Conservation (phyloP, 2,329 filamentous ascomycete species). For the Coniochaeta sp. region DNA sequence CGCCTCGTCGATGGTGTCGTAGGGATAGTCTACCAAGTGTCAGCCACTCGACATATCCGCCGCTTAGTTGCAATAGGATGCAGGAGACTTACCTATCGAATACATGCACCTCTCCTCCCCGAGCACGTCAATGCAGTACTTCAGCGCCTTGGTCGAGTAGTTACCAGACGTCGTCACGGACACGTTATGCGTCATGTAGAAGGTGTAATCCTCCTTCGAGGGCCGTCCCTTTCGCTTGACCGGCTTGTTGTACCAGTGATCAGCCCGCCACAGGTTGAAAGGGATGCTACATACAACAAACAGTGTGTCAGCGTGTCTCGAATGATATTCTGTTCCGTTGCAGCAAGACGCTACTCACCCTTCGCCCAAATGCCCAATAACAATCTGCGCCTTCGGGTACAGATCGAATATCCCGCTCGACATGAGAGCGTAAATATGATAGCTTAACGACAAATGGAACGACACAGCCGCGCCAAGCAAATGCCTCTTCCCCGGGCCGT, state of each 20-base stretch:
- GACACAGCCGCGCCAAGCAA: slow-evolving; percentile 27
- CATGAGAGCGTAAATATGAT: slow-evolving; percentile 36
- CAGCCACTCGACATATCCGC: too few relatives aligned
- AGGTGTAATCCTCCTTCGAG: slow-evolving; percentile 30
- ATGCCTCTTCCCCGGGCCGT: slow-evolving; percentile 21
- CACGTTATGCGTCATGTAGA: slow-evolving; percentile 32
- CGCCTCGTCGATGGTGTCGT: slow-evolving; percentile 23
- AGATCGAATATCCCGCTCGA: slow-evolving; percentile 34
- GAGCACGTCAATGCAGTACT: slow-evolving; percentile 31
- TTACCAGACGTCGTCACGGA: slow-evolving; percentile 34
- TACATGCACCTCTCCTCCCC: slow-evolving; percentile 30
- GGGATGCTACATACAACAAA: slow-evolving; percentile 29
- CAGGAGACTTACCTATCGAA: slow-evolving; percentile 24
- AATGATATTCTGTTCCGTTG: not conserved
- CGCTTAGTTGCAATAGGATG: too few relatives aligned
- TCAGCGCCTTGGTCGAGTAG: slow-evolving; percentile 30
- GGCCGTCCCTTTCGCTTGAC: slow-evolving; percentile 27
- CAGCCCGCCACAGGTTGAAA: slow-evolving; percentile 32
- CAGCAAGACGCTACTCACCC: slow-evolving; percentile 19
- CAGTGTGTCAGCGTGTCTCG: not conserved
- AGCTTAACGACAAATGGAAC: slow-evolving; percentile 35
- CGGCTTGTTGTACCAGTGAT: slow-evolving; percentile 37
- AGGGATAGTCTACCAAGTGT: slow-evolving; percentile 22
- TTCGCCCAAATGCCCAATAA: slow-evolving; percentile 36
- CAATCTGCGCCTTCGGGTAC: slow-evolving; percentile 31